These are phyloP conservation scores for Pythium grandisporangium DNA, from an alignment of 352 stramenopile species.

Conservation along the genomic window DNA sequence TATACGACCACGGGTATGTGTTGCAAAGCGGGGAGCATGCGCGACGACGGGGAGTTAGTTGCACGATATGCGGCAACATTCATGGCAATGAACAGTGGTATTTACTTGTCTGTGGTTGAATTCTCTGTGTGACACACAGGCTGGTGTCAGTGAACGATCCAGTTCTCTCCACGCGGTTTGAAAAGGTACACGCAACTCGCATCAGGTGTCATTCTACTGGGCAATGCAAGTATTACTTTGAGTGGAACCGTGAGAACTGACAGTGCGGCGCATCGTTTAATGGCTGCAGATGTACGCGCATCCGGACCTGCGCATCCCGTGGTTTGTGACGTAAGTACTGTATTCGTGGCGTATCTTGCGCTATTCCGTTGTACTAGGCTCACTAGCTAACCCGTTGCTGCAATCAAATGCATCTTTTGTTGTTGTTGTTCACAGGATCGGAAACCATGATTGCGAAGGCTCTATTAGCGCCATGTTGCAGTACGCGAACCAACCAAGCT, in stretches of 20 bases:
- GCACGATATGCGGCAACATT: no score
- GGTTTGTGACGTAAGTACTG: constrained; percentile 78
- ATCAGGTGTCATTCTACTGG: background rate
- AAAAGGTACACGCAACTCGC: constrained; percentile 28
- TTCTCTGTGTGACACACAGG: no score
- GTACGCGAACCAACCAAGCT: constrained; percentile 59
- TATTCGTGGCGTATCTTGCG: background rate
- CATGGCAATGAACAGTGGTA: no score
- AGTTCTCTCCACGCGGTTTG: constrained; percentile 57
- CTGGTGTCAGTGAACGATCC: constrained; percentile 49
- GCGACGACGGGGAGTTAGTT: no score
- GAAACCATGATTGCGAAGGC: constrained; percentile 85
- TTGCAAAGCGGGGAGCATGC: no score
- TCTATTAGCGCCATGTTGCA: constrained; percentile 73
- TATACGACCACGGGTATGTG: constrained; percentile 77
- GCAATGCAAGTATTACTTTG: no score
- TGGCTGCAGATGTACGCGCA: constrained; percentile 62
- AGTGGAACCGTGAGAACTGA: no score
- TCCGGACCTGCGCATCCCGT: constrained; percentile 51
- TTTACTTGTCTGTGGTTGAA: no score
- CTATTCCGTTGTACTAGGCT: no score
- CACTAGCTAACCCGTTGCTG: no score
- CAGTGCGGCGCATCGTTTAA: background rate
- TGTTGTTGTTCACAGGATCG: constrained; percentile 60
- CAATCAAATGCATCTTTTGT: no score